Conservation (phyloP, 129 eudicot species). For the Pseudognaphalium luteoalbum region DNA sequence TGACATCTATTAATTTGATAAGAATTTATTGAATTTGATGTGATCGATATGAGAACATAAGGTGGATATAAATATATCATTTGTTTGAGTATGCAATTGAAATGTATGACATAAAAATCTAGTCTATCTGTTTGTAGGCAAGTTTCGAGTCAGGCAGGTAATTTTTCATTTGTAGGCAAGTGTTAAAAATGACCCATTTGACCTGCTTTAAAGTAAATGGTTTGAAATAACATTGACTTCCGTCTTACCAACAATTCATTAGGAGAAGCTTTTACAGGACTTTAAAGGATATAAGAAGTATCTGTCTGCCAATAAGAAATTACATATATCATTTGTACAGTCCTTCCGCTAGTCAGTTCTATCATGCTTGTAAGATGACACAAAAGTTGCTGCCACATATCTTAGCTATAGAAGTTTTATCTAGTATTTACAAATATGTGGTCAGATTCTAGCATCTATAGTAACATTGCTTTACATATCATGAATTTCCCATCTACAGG, state of each 20-base stretch:
- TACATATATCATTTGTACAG: neutral
- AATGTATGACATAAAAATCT: no score
- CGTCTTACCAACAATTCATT: neutral
- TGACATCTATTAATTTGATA: neutral
- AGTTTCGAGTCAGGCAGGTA: no score
- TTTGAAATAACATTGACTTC: neutral
- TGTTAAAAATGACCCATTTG: no score
- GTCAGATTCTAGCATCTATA: neutral
- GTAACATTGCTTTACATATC: neutral
- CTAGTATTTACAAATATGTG: neutral
- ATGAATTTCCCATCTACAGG: constrained; percentile 45
- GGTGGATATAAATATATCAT: no score
- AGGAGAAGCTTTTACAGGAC: neutral
- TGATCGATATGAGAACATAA: neutral
- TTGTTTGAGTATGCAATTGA: no score
- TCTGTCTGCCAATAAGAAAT: no score
- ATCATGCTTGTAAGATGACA: no score
- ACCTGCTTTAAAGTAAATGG: no score
- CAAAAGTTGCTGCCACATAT: no score
- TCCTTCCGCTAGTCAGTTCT: neutral
- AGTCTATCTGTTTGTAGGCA: no score
- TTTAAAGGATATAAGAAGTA: no score
- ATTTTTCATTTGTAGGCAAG: no score
- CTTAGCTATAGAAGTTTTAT: neutral
- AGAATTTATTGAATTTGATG: neutral